phyloP scores from a whole-genome alignment of 1,284 basidiomycete genomes.

The Ustilago lituana region DNA sequence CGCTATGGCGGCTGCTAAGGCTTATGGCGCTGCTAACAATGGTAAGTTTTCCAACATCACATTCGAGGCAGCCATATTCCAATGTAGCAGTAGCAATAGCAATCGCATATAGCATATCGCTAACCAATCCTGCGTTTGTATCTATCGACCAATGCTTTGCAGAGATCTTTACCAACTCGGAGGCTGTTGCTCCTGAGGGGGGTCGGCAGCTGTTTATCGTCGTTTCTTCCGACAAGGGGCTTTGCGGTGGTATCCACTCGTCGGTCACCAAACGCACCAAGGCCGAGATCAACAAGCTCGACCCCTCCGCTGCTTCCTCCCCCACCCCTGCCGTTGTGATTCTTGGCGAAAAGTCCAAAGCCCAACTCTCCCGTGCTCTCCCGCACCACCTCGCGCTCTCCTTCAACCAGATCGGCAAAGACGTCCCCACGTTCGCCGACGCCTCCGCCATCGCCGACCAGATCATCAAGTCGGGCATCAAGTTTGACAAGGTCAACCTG shows the following conservation, averaged over 20 bases:
- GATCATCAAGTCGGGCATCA: slow-evolving; percentile 83
- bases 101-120: too few relatives aligned
- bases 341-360: slow-evolving; percentile 97
- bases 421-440: slow-evolving; percentile 96
- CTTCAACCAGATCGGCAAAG: slow-evolving; percentile 97
- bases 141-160: slow-evolving; percentile 1
- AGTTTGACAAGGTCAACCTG: slow-evolving; percentile 86
- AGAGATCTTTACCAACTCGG: slow-evolving; percentile 66
- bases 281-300: slow-evolving; percentile 70
- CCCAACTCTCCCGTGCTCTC: slow-evolving; percentile 80
- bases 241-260: slow-evolving; percentile 99
- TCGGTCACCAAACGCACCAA: slow-evolving; percentile 91
- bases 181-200: slow-evolving; percentile 58
- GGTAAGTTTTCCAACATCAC: slow-evolving; percentile 71
- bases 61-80: too few relatives aligned
- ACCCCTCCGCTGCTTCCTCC: slow-evolving; percentile 69
- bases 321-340: slow-evolving; percentile 68
- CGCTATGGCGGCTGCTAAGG: slow-evolving; percentile 92
- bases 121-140: background rate
- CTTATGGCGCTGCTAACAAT: slow-evolving; percentile 91
- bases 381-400: slow-evolving; percentile 80
- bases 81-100: too few relatives aligned
- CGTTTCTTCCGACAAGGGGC: slow-evolving; percentile 98
- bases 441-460: slow-evolving; percentile 92
- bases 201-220: slow-evolving; percentile 74